phyloP scores from a whole-genome alignment of 768 basidiomycete species.

The Terana coerulea region DNA sequence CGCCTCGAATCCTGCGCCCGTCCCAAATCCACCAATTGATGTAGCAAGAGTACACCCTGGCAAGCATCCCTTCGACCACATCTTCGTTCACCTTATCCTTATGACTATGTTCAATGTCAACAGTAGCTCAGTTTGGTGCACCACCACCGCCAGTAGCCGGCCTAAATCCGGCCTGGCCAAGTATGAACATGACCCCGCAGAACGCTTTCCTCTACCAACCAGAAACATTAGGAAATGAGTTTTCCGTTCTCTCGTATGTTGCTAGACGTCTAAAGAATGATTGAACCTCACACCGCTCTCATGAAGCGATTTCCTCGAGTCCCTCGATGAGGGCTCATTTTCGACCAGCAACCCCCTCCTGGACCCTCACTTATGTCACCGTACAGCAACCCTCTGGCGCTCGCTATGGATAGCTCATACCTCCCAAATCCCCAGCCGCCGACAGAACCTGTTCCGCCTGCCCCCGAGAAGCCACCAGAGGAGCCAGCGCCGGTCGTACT shows the following conservation, averaged over 20 bases:
- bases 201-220: conserved; percentile 63
- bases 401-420: conserved; percentile 23
- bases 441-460: conserved; percentile 15
- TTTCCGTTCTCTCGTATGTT: conserved; percentile 73
- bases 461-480: conserved; percentile 30
- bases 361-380: conserved; percentile 41
- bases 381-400: conserved; percentile 19
- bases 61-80: conserved; percentile 13
- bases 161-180: conserved; percentile 46
- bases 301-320: conserved; percentile 80
- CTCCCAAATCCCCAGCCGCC: conserved; percentile 25
- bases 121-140: conserved; percentile 19
- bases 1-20: conserved; percentile 31
- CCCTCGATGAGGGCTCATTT: conserved; percentile 83
- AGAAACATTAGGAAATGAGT: conserved; percentile 77
- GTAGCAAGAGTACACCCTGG: conserved; percentile 22
- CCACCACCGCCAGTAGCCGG: conserved; percentile 20
- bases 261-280: too few relatives aligned
- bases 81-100: not conserved
- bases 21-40: conserved; percentile 23
- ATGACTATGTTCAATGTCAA: conserved; percentile 17
- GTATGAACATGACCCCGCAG: conserved; percentile 43
- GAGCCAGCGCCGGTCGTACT: conserved; percentile 50
- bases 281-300: not conserved
- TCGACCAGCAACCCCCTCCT: conserved; percentile 50